Conservation (phyloP, 305 asterid species). For the Fraxinus angustifolia region DNA sequence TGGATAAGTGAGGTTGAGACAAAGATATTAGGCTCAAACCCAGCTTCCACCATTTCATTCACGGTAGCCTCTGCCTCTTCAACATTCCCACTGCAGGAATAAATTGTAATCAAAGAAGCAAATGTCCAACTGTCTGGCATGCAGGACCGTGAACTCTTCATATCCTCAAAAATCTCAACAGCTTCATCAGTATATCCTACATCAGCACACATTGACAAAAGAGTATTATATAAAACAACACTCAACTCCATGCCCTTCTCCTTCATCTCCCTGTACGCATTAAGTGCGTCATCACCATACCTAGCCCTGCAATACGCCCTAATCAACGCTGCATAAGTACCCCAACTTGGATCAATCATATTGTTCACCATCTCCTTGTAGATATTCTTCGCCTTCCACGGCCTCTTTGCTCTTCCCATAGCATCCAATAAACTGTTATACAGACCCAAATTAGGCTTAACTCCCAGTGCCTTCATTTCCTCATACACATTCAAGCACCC, state of each 20-base stretch:
- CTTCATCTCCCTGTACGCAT: constrained; percentile 76
- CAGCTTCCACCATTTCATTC: constrained; percentile 74
- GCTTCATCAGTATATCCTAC: constrained; percentile 73
- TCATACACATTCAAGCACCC: constrained; percentile 89
- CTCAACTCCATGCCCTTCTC: constrained; percentile 67
- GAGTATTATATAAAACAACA: constrained; percentile 64
- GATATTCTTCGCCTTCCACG: constrained; percentile 79
- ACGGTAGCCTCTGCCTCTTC: constrained; percentile 72
- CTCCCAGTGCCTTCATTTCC: constrained; percentile 81
- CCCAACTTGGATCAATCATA: constrained; percentile 62
- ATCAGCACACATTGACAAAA: constrained; percentile 77
- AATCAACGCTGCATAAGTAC: constrained; percentile 72
- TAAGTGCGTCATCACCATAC: constrained; percentile 67
- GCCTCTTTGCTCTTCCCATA: constrained; percentile 95
- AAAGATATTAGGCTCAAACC: constrained; percentile 66
- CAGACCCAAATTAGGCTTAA: constrained; percentile 56
- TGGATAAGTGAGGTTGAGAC: constrained; percentile 79
- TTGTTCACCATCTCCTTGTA: constrained; percentile 59
- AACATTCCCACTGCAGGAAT: constrained; percentile 79
- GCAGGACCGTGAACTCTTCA: constrained; percentile 58
- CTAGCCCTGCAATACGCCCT: constrained; percentile 74
- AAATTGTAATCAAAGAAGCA: constrained; percentile 67
- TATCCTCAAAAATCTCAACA: constrained; percentile 62
- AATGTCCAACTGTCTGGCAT: constrained; percentile 75
- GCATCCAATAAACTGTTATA: constrained; percentile 87